phyloP scores from a whole-genome alignment of 306 rosid species.

The Malus asiatica region DNA sequence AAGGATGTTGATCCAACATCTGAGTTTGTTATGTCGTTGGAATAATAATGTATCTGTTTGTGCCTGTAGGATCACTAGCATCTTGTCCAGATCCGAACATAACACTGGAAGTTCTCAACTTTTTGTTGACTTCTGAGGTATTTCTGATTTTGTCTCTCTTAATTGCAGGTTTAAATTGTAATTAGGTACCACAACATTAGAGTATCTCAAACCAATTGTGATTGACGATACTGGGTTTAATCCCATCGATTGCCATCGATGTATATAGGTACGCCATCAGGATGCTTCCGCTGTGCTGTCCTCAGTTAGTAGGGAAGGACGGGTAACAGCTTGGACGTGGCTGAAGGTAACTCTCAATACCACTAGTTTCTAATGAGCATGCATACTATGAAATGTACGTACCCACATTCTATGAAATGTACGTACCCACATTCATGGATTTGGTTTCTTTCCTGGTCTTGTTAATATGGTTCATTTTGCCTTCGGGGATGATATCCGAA shows the following conservation, averaged over 20 bases:
- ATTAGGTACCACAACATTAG: not conserved
- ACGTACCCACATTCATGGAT: not conserved
- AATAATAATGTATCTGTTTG: not conserved
- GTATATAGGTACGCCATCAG: constrained; percentile 67
- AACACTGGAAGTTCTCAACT: constrained; percentile 43
- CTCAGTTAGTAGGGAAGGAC: constrained; percentile 43
- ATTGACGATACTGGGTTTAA: too few species aligned
- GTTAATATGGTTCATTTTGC: not conserved
- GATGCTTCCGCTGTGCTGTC: constrained; percentile 33
- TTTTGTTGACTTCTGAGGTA: constrained; percentile 33
- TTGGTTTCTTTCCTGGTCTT: not conserved
- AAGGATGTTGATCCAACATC: not conserved
- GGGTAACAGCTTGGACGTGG: constrained; percentile 84
- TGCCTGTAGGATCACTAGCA: constrained; percentile 29
- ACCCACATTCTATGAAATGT: not conserved
- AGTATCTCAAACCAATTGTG: constrained; percentile 3
- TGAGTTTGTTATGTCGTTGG: not conserved
- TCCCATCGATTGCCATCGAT: not conserved
- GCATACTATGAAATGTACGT: not conserved
- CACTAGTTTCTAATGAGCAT: not conserved
- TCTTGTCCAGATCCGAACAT: constrained; percentile 35
- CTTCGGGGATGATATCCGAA: not conserved
- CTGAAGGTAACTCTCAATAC: constrained; percentile 49
- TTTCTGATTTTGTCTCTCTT: not conserved
- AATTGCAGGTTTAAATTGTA: not conserved